Evolutionary conservation across 148 eudicot species (phyloP).

Genomic region (Agrostemma githago): DNA sequence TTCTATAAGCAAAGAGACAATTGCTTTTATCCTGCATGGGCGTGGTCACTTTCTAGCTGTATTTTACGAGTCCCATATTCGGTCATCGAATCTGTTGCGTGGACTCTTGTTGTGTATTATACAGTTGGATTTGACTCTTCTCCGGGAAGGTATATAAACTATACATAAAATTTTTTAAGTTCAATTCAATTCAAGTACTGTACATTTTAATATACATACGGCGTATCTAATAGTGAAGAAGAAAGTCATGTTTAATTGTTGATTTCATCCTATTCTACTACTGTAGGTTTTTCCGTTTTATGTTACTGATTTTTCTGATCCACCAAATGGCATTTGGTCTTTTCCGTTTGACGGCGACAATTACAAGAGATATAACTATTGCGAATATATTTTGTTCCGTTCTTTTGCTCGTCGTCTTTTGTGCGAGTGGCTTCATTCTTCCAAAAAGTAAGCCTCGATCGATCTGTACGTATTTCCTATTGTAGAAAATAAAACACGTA

Average conservation of each 20-base stretch:
- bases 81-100: slow-evolving; percentile 58
- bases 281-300: slow-evolving; percentile 63
- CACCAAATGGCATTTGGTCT: slow-evolving; percentile 91
- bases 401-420: slow-evolving; percentile 42
- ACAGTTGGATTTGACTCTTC: slow-evolving; percentile 62
- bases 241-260: background rate
- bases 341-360: slow-evolving; percentile 57
- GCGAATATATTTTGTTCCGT: slow-evolving; percentile 65
- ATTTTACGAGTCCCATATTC: slow-evolving; percentile 69
- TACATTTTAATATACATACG: no score
- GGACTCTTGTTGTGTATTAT: slow-evolving; percentile 64
- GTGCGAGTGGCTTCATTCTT: slow-evolving; percentile 75
- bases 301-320: slow-evolving; percentile 52
- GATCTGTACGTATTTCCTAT: background rate
- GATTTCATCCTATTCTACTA: slow-evolving; percentile 22
- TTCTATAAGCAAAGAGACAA: slow-evolving; percentile 86
- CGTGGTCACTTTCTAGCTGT: slow-evolving; percentile 69
- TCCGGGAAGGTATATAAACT: slow-evolving; percentile 49
- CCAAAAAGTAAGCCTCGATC: slow-evolving; percentile 39
- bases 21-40: slow-evolving; percentile 80
- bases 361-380: slow-evolving; percentile 67
- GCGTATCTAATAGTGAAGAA: background rate
- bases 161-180: no score
- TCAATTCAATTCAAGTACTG: no score
- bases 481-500: background rate